Base-by-base conservation (phyloP, 2,329 filamentous ascomycete species). In the Rhynchosporium graminicola region DNA sequence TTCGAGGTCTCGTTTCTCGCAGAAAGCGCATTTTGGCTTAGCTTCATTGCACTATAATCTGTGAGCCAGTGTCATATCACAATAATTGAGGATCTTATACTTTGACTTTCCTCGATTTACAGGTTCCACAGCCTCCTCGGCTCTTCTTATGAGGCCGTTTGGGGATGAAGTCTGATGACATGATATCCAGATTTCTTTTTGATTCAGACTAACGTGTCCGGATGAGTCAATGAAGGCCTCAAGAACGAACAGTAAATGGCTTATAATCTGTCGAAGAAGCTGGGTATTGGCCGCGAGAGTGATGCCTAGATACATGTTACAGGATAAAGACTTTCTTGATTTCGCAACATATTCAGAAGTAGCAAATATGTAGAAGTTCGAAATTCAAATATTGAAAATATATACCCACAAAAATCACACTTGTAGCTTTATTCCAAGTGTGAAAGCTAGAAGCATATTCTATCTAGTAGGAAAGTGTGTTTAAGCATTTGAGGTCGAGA, bases 91-190 rank as follows among this genome's bases (percentile, higher is more conserved):
- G 3, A 42, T 29, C 15, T 54, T 38, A 20, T 67, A 72, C 72
- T 65, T 74, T 74, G 58, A 74, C 68, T 65, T 71, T 72, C 59
- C 67, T 70, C 12, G 66, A 50, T 59, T 74, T 74, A 51, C 71
- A 73, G 5, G 69, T 70, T 33, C 61, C 60, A 58, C 72, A 74
- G 5, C 72, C 72, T 12, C 60, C 69, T 59, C 71, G 70, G 7
- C 70, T 72, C 62, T 74, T 74, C 59, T 70, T 73, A 57, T 74
- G 72, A 20, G 71, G 67, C 57, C 71, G 60, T 60, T 73, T 73
- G 5, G 71, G 67, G 5, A 69, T 64, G 59, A 71, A 72, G 20
- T 67, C 61, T 13, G 60, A 42, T n/a, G 66, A 63, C 68, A 71
- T 69, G 29, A 10, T n/a, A 42, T 3, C 26, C 15, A 20, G 31